phyloP scores from a whole-genome alignment of 169 alveolate genomes.

The Perkinsus olseni region DNA sequence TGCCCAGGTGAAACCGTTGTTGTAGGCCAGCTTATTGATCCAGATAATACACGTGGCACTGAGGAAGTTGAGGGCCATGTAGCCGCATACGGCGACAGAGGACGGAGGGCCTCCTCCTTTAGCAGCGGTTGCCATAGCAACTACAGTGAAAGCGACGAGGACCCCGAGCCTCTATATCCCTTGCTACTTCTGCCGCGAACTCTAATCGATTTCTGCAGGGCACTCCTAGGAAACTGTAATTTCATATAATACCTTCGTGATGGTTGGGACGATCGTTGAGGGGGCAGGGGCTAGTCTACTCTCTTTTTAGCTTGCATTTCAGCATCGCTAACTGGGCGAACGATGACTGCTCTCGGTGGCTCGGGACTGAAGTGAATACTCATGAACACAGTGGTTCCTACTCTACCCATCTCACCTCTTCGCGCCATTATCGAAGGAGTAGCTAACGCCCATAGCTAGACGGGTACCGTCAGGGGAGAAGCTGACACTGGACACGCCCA shows the following conservation, averaged over 20 bases:
- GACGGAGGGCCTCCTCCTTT: background rate
- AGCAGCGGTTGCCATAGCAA: background rate
- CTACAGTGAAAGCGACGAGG: background rate
- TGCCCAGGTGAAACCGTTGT: constrained; percentile 4
- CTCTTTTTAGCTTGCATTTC: background rate
- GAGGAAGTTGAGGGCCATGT: constrained; percentile 8
- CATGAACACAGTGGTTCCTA: background rate
- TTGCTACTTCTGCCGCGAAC: too few species aligned
- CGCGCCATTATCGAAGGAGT: background rate
- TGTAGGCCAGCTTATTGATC: constrained; percentile 6
- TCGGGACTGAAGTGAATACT: background rate
- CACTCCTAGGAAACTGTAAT: background rate
- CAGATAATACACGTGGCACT: background rate
- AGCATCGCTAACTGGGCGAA: background rate
- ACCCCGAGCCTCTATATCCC: background rate
- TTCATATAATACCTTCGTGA: background rate
- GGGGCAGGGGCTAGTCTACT: background rate
- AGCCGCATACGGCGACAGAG: background rate
- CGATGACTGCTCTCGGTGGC: background rate
- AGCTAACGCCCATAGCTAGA: background rate
- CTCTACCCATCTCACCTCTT: background rate
- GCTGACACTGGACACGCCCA: background rate
- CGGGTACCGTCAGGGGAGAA: background rate
- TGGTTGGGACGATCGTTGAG: background rate
- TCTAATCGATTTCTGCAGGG: background rate